Evolutionary conservation across 768 basidiomycete species (phyloP), one percentile per base, ranked within the genome.

Genomic region (Tricholoma sp.): DNA sequence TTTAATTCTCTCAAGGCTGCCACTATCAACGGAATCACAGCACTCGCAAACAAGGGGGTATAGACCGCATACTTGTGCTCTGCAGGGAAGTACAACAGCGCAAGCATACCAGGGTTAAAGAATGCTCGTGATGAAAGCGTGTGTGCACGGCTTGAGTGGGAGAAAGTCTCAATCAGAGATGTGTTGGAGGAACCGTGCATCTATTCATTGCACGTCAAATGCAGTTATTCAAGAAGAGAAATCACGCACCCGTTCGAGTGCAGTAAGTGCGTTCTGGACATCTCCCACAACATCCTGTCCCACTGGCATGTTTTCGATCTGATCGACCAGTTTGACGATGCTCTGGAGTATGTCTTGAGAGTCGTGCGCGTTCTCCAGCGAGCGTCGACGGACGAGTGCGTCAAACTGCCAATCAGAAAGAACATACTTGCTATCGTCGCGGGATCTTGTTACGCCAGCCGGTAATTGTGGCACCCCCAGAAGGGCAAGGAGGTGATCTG

Each of bases 41-140:
- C 81, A 49, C 93, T 94, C 2, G 92, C 96, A 68, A 99, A 98
- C 33, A 99, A 72, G 0, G 97, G 96, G 0, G 92, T 88, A 69
- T 98, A 98, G 8, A 99, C 93, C 2, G 95, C 95, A 68, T 94
- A 95, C 67, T 91, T 98, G 75, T 98, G 97, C 67, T 98, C 97
- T 17, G 93, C 87, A 18, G 97, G 97, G 72, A 98, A 98, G 71
- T 99, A 99, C 18, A 99, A 78, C 66, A 98, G 72, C 12, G 93
- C 94, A 62, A 98, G 74, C 94, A 98, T 97, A 17, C 89, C 91
- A 0, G 96, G 97, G 69, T 94, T 91, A 74, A 97, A 98, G 77
- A 97, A 98, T 3, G 97, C 96, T 41, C 86, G 80, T 1, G 89
- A 91, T 10, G 93, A 82, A 34, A 86, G 75, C 0, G 76, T 78